These are phyloP conservation scores for Verticillium tricorpus DNA, from an alignment of 2,329 filamentous ascomycete species.

Conservation along the genomic window DNA sequence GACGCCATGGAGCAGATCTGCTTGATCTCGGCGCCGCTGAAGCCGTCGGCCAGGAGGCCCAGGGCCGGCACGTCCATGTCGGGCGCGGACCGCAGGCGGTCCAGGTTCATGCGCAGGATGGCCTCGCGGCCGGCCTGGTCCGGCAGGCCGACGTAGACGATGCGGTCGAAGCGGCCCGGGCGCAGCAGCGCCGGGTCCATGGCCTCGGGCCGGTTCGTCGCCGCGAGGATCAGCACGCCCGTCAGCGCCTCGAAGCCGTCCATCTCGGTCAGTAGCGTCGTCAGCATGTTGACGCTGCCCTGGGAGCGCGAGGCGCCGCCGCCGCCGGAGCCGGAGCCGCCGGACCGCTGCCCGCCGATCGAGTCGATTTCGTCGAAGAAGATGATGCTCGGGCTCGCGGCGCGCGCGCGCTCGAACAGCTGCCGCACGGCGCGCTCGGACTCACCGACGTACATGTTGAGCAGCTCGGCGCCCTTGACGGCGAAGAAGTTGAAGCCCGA, in stretches of 20 bases:
- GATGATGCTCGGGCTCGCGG: slow-evolving; percentile 82
- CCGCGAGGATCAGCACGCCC: slow-evolving; percentile 81
- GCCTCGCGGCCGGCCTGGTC: slow-evolving; percentile 67
- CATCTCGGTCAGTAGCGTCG: slow-evolving; percentile 90
- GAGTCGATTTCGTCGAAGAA: slow-evolving; percentile 97
- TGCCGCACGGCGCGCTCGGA: slow-evolving; percentile 82
- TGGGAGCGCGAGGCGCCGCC: slow-evolving; percentile 25
- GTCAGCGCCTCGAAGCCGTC: slow-evolving; percentile 85
- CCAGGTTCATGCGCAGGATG: slow-evolving; percentile 67
- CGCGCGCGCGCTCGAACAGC: slow-evolving; percentile 78
- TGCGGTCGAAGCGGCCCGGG: slow-evolving; percentile 77
- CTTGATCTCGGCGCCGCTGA: slow-evolving; percentile 79
- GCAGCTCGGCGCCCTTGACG: slow-evolving; percentile 87
- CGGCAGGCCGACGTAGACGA: slow-evolving; percentile 83
- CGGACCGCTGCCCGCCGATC: slow-evolving; percentile 56
- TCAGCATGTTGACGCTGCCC: slow-evolving; percentile 73
- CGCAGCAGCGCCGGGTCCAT: slow-evolving; percentile 83
- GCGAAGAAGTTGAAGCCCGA: slow-evolving; percentile 90
- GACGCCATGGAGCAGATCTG: slow-evolving; percentile 42
- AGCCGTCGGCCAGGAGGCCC: slow-evolving; percentile 64
- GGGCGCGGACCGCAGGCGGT: slow-evolving; percentile 50
- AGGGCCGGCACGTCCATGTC: slow-evolving; percentile 65
- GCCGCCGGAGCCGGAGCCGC: slow-evolving; percentile 35
- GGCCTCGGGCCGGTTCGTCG: slow-evolving; percentile 84
- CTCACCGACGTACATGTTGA: slow-evolving; percentile 97